Evolutionary conservation across 2,329 filamentous ascomycete species (phyloP).

Genomic region (Mycogone perniciosa): DNA sequence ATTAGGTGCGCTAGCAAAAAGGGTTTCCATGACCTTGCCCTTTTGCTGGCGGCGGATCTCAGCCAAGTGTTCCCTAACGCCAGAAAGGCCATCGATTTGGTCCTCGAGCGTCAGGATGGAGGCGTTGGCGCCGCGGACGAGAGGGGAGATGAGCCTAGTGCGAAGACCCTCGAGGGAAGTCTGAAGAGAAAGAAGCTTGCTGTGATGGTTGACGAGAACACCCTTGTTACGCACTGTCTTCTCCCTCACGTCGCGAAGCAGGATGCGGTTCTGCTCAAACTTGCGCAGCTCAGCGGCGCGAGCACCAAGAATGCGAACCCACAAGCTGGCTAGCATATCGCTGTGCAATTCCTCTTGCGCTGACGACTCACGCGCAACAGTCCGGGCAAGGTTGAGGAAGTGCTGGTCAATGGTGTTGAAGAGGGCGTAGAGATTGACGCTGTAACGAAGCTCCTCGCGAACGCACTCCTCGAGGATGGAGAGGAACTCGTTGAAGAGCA

Average conservation of each 20-base stretch:
- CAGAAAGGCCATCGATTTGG: slow-evolving; percentile 76
- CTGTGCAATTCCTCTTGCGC: slow-evolving; percentile 73
- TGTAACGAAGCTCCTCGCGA: slow-evolving; percentile 73
- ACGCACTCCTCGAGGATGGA: slow-evolving; percentile 85
- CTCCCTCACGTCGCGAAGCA: slow-evolving; percentile 71
- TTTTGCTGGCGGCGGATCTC: slow-evolving; percentile 73
- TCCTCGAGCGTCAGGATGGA: slow-evolving; percentile 73
- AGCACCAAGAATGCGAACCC: slow-evolving; percentile 76
- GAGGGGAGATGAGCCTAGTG: slow-evolving; percentile 74
- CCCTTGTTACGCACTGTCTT: slow-evolving; percentile 84
- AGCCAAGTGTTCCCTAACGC: slow-evolving; percentile 72
- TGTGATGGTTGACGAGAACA: slow-evolving; percentile 79
- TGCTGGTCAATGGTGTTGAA: slow-evolving; percentile 89
- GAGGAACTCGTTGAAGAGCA: slow-evolving; percentile 80
- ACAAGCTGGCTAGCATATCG: slow-evolving; percentile 76
- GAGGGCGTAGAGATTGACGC: slow-evolving; percentile 73
- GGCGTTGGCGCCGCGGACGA: slow-evolving; percentile 63
- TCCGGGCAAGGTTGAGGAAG: slow-evolving; percentile 81
- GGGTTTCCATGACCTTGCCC: slow-evolving; percentile 71
- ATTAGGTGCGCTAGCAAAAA: slow-evolving; percentile 52
- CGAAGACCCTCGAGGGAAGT: slow-evolving; percentile 80
- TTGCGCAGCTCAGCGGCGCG: slow-evolving; percentile 73
- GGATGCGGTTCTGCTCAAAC: slow-evolving; percentile 80
- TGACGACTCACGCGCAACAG: slow-evolving; percentile 75
- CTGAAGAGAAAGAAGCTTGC: slow-evolving; percentile 75